Evolutionary conservation across 148 eudicot genomes (phyloP), one percentile per base, ranked within the genome.

Genomic region (Euryodendron excelsum): DNA sequence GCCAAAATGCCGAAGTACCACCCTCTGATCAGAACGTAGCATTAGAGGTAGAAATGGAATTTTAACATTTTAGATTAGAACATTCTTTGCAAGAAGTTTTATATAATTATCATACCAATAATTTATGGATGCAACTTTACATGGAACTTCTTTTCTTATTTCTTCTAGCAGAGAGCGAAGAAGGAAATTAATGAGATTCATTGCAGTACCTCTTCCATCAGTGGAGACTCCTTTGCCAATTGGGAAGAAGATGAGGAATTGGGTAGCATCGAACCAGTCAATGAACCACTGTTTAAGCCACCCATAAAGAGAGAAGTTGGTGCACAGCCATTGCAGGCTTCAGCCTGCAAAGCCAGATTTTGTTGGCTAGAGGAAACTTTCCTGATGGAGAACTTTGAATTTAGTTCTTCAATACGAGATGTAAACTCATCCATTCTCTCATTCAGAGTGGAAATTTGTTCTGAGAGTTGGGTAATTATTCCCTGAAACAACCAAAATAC

Each of bases 161-260:
- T 48, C 15, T n/a, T 41, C 52, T 65, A 45, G 18, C 10, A 25
- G 17, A 41, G 65, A 52, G 50, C 11, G 36, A 37, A 72, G 56
- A 61, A 59, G 15, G 56, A 44, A 58, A 56, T 37, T n/a, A n/a
- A n/a, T n/a, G n/a, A n/a, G n/a, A n/a, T n/a, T n/a, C n/a, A n/a
- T n/a, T n/a, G n/a, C n/a, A n/a, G n/a, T 86, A 94, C 98, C 98
- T 94, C 98, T 82, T 94, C 98, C 80, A 94, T 79, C 36, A 89
- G 56, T 81, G 88, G 92, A 47, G 91, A 72, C 62, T 94, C 97
- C 85, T 90, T 91, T 4, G 87, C 85, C 81, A 94, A 83, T 27
- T 92, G 93, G 64, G 94, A 85, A 75, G 93, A 90, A 44, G 98
- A 94, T 3, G 90, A 86, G 18, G 97, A 89, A 72, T 83, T 87